Base-by-base conservation (phyloP, 2,329 filamentous ascomycete genomes). In the Aspergillus puulaauensis region DNA sequence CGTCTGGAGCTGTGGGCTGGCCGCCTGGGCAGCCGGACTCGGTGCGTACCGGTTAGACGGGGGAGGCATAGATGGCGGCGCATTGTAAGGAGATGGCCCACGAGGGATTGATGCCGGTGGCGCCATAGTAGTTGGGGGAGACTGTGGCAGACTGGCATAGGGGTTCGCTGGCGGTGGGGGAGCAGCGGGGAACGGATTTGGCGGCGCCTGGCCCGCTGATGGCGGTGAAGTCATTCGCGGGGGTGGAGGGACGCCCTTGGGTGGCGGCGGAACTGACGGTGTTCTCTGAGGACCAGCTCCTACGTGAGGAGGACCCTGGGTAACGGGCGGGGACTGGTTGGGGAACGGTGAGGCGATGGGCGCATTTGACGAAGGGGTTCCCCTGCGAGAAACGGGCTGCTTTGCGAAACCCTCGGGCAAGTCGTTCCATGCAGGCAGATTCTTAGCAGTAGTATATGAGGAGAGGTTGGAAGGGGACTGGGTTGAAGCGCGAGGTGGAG, bases 341-440 rank as follows among this genome's bases (percentile, higher is more conserved):
- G 86, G 83, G 79, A 95, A 96, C 8, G 91, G 90, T 17, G 90
- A 86, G n/a, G 82, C 85, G 51, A 92, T 86, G 3, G 89, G 80
- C 52, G 86, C 84, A 33, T 70, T 70, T 19, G 86, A 79, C 55
- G 82, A 86, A 2, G 93, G 91, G 1, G 93, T 97, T 46, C 82
- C 82, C 70, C 88, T 86, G 64, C 93, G 86, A 21, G 88, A 83
- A 14, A 85, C 83, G n/a, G 89, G 82, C 54, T 83, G 79, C 78
- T 93, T 91, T 46, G 85, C 82, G 46, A 98, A 86, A 56, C 78
- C 90, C 68, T 96, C 84, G 1, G 95, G 95, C 52, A 96, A 89
- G 74, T 99, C 95, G 66, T 99, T 99, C 95, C 95, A 99, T 66
- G 90, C 89, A 27, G 88, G 85, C 62, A 88, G 87, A 62, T 89